Evolutionary conservation across 345 rosid genomes (phyloP).

Genomic region (Sonneratia alba): DNA sequence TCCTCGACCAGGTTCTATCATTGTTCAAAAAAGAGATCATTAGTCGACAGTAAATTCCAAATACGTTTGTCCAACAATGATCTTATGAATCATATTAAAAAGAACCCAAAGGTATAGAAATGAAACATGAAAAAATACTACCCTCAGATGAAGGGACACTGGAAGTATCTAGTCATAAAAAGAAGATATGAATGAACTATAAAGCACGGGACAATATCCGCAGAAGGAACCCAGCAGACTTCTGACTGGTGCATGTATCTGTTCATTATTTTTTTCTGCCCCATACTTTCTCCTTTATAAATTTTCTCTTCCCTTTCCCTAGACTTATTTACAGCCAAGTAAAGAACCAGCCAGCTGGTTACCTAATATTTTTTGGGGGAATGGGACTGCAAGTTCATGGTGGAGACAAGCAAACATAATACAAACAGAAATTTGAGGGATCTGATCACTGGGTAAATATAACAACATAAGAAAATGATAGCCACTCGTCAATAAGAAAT

Average conservation of each 20-base stretch:
- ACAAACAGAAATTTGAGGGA: neutral
- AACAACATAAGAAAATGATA: neutral
- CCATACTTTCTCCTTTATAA: neutral
- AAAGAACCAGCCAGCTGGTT: neutral
- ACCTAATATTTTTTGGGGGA: neutral
- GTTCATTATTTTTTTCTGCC: neutral
- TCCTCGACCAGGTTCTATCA: slow-evolving; percentile 81
- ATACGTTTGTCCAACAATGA: neutral
- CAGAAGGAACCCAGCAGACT: neutral
- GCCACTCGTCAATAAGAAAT: slow-evolving; percentile 1
- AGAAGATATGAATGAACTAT: neutral
- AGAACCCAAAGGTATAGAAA: neutral
- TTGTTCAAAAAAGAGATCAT: neutral
- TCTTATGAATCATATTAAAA: neutral
- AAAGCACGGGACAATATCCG: neutral
- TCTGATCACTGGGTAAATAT: neutral
- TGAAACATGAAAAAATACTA: neutral
- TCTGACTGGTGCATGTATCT: neutral
- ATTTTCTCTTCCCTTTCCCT: neutral
- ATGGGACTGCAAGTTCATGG: neutral
- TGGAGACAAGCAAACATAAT: neutral
- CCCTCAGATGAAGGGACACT: neutral
- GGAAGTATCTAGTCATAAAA: neutral
- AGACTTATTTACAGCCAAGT: neutral
- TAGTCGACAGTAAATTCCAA: neutral